Percentiles rank a stretch among this genome's conserved stretches.
phyloP scores from a whole-genome alignment of 2,329 filamentous ascomycete genomes.

The Stachybotrys elegans region DNA sequence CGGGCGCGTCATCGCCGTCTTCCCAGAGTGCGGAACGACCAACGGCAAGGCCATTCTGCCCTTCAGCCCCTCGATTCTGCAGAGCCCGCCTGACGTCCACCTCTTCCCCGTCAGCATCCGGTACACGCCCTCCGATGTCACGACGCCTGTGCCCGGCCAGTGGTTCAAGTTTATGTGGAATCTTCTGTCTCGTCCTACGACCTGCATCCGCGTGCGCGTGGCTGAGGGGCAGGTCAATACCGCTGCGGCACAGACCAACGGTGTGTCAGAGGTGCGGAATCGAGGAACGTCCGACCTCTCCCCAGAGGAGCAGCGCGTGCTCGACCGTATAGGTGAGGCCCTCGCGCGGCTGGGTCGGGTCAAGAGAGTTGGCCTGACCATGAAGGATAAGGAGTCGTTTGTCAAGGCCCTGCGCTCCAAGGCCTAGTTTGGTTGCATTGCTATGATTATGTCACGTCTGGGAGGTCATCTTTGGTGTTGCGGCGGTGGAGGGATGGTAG shows the following conservation, averaged over 20 bases:
- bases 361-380: slow-evolving; percentile 79
- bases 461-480: no score
- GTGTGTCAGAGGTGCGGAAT: slow-evolving; percentile 20
- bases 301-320: slow-evolving; percentile 59
- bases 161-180: slow-evolving; percentile 78
- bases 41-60: slow-evolving; percentile 89
- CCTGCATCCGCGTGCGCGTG: slow-evolving; percentile 86
- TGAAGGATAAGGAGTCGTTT: slow-evolving; percentile 80
- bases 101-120: slow-evolving; percentile 90
- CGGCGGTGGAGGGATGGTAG: slow-evolving; percentile 20
- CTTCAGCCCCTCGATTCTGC: slow-evolving; percentile 71
- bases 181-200: slow-evolving; percentile 76
- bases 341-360: slow-evolving; percentile 83
- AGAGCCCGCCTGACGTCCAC: slow-evolving; percentile 59
- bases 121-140: slow-evolving; percentile 84
- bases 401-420: slow-evolving; percentile 58
- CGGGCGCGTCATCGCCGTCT: slow-evolving; percentile 73
- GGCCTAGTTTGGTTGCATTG: no score
- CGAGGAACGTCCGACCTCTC: slow-evolving; percentile 26
- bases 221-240: slow-evolving; percentile 66
- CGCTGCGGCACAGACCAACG: slow-evolving; percentile 31
- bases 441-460: no score
- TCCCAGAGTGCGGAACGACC: slow-evolving; percentile 90
- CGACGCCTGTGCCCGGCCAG: slow-evolving; percentile 76
- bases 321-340: slow-evolving; percentile 79